These are phyloP conservation scores for Hapsidospora chrysogenum DNA, from an alignment of 495 filamentous ascomycete genomes.

Conservation along the genomic window DNA sequence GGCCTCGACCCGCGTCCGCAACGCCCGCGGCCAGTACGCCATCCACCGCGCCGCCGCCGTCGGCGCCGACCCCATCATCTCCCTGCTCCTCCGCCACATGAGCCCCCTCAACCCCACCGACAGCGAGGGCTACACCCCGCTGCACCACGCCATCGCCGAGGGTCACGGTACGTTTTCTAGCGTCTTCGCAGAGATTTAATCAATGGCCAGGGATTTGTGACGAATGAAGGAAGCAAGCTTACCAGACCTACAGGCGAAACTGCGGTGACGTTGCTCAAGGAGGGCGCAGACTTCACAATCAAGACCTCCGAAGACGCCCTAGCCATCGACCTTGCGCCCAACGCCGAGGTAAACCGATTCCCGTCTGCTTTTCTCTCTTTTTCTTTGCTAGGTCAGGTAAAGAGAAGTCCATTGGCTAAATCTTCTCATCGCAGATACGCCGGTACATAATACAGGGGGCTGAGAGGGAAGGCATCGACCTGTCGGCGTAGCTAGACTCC, in stretches of 20 bases:
- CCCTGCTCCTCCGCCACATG: slow-evolving; percentile 57
- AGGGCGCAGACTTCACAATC: slow-evolving; percentile 70
- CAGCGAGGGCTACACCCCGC: slow-evolving; percentile 60
- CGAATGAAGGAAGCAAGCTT: no score
- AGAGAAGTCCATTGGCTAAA: background rate
- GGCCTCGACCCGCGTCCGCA: slow-evolving; percentile 69
- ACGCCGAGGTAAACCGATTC: slow-evolving; percentile 44
- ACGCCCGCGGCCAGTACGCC: slow-evolving; percentile 70
- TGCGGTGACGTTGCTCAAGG: slow-evolving; percentile 64
- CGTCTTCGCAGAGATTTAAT: background rate
- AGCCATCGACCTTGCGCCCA: slow-evolving; percentile 72
- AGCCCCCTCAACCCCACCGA: slow-evolving; percentile 85
- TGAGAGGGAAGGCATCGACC: slow-evolving; percentile 73
- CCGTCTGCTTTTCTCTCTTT: no score
- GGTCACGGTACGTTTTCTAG: slow-evolving; percentile 54
- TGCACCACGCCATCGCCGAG: slow-evolving; percentile 90
- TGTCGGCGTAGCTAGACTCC: slow-evolving; percentile 12
- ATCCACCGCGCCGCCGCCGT: slow-evolving; percentile 85
- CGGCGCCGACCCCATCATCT: slow-evolving; percentile 72
- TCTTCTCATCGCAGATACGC: slow-evolving; percentile 34
- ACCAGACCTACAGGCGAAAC: slow-evolving; percentile 43
- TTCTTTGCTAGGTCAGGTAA: background rate
- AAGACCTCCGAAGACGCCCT: slow-evolving; percentile 53
- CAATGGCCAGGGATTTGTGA: background rate
- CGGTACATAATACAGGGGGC: slow-evolving; percentile 66